Percentiles rank a stretch among this genome's conserved stretches.
These are phyloP conservation scores for Mycosphaerelloides madeirae DNA, from an alignment of 2,329 filamentous ascomycete species.

Conservation along the genomic window DNA sequence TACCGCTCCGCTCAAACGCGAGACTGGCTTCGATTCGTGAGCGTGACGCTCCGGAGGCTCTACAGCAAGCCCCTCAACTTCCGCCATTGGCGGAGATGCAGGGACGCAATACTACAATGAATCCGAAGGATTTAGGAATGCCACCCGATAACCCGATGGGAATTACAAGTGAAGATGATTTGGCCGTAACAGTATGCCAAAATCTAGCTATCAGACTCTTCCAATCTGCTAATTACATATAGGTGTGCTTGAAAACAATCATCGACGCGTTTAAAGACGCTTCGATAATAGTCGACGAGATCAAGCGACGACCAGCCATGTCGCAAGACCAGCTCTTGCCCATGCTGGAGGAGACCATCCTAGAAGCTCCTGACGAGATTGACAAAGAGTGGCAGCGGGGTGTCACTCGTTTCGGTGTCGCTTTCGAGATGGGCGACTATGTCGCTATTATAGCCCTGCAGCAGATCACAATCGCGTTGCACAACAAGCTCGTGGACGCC, in stretches of 20 bases:
- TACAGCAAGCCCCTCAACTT: too few relatives aligned
- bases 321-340: not conserved
- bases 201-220: not conserved
- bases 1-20: too few relatives aligned
- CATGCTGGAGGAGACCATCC: slow-evolving; percentile 6
- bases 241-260: slow-evolving; percentile 1
- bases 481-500: slow-evolving; percentile 3
- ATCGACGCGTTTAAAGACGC: not conserved
- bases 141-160: too few relatives aligned
- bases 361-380: slow-evolving; percentile 19
- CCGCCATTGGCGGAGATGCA: too few relatives aligned
- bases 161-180: not conserved
- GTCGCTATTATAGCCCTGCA: slow-evolving; percentile 24
- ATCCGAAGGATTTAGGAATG: too few relatives aligned
- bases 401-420: slow-evolving; percentile 21
- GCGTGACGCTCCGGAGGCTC: too few relatives aligned
- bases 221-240: not conserved
- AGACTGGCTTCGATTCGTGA: too few relatives aligned
- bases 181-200: not conserved
- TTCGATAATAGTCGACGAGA: slow-evolving; percentile 1
- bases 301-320: not conserved
- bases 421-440: slow-evolving; percentile 26
- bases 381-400: slow-evolving; percentile 24
- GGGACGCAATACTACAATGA: too few relatives aligned
- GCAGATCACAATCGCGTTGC: slow-evolving; percentile 23